These are phyloP conservation scores for Cymbidium sinense DNA, from an alignment of 106 monocot genomes.

Conservation along the genomic window DNA sequence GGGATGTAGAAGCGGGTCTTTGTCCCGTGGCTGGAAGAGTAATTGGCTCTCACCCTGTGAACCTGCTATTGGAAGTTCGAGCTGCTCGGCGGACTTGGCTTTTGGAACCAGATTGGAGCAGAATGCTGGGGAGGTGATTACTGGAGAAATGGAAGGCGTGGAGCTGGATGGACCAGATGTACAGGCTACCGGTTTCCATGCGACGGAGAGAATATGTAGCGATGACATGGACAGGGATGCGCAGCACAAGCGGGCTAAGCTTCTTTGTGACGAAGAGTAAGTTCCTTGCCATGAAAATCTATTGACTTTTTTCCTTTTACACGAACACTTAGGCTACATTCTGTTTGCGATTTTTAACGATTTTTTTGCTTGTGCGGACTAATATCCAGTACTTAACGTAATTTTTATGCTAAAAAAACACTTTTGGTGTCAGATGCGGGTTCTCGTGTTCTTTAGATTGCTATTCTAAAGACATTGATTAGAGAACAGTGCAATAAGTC, in stretches of 20 bases:
- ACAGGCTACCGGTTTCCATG: too few relatives aligned
- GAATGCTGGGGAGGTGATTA: not conserved
- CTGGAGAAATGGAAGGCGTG: conserved; percentile 1
- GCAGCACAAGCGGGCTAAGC: conserved; percentile 5
- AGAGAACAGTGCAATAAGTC: not conserved
- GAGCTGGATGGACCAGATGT: too few relatives aligned
- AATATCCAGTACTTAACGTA: not conserved
- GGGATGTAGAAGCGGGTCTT: not conserved
- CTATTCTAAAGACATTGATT: not conserved
- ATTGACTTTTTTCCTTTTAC: not conserved
- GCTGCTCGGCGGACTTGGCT: not conserved
- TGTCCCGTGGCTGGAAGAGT: not conserved
- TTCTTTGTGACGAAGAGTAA: not conserved
- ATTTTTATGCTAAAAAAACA: not conserved
- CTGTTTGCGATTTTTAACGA: not conserved
- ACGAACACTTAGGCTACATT: not conserved
- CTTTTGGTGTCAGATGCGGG: not conserved
- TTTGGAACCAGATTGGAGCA: not conserved
- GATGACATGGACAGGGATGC: not conserved
- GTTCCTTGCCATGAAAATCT: not conserved
- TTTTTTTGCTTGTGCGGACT: not conserved
- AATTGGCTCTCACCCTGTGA: not conserved
- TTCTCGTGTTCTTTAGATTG: not conserved
- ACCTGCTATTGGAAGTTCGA: not conserved
- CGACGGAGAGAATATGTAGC: not conserved